Conservation (phyloP, 768 basidiomycete species). For the Auricularia auricula-judae region DNA sequence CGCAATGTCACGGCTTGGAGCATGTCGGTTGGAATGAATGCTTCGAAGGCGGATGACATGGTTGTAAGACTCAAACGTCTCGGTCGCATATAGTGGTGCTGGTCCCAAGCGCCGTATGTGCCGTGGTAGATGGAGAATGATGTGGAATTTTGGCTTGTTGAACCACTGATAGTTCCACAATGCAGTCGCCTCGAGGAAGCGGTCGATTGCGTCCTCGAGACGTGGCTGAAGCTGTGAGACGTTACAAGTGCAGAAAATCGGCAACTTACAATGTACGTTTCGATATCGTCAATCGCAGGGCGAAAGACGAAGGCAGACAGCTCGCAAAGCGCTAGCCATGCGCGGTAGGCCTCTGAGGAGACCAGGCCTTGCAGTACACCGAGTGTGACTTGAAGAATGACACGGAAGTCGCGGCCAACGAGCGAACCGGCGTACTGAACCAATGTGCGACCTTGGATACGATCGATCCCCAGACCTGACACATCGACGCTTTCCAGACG, state of each 20-base stretch:
- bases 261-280: neutral
- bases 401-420: slow-evolving; percentile 28
- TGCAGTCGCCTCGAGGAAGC: neutral
- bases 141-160: slow-evolving; percentile 23
- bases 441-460: slow-evolving; percentile 29
- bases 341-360: slow-evolving; percentile 14
- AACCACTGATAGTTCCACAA: neutral
- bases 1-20: slow-evolving; percentile 10
- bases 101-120: slow-evolving; percentile 13
- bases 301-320: neutral
- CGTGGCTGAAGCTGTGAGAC: slow-evolving; percentile 14
- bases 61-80: neutral
- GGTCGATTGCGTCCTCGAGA: slow-evolving; percentile 2
- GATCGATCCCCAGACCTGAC: slow-evolving; percentile 19
- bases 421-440: slow-evolving; percentile 32
- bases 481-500: slow-evolving; percentile 1
- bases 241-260: neutral
- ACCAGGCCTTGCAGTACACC: neutral
- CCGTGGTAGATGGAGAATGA: slow-evolving; percentile 18
- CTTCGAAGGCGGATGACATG: slow-evolving; percentile 3
- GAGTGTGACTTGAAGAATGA: neutral
- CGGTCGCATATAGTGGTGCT: neutral
- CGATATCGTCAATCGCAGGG: neutral
- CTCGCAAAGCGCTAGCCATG: neutral
- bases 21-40: slow-evolving; percentile 7